Base-by-base conservation (phyloP, 305 asterid species). In the Fraxinus greggii region DNA sequence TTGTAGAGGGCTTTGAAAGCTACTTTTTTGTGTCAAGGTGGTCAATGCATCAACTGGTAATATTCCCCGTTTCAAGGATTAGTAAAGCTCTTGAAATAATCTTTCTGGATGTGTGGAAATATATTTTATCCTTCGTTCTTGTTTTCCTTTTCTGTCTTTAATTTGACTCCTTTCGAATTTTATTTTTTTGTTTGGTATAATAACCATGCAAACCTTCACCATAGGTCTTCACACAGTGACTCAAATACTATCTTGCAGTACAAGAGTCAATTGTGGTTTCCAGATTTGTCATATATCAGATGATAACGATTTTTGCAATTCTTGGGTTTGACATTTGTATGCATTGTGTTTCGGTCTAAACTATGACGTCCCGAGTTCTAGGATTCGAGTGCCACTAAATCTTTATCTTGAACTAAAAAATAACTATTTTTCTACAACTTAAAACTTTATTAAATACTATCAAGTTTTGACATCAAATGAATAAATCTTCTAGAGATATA, bases 31-130 rank as follows among this genome's bases (percentile, higher is more conserved):
- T 95, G 76, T 89, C 94, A 56, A 91, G 97, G 87, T 95, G 98
- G 98, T 88, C 97, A 23, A 93, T 95, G 97, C 98, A 95, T 90
- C 98, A 95, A 89, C 75, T 95, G 95, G 99, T 93, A 89, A 89
- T 84, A 72, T 77, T 56, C 86, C 83, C 38, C 21, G 19, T 45
- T 56, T 78, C 79, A 74, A 21, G 32, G 31, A 76, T 35, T 29
- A n/a, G 17, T 74, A 45, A 19, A 69, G 72, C 76, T 67, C 72
- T 40, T 12, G 8, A 74, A 32, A 19, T 33, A 65, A 54, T 28
- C 42, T n/a, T 77, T 78, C 54, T 45, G 54, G 19, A 45, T 45
- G n/a, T 45, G n/a, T 3, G n/a, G 54, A 45, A 42, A 0, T 12
- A 12, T 3, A 13, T 12, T 12, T 13, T 45, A 45, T 15, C 5